Percentiles rank a stretch among this genome's conserved stretches.
phyloP scores from a whole-genome alignment of 768 basidiomycete species.

The Macrolepiota fuliginosa region DNA sequence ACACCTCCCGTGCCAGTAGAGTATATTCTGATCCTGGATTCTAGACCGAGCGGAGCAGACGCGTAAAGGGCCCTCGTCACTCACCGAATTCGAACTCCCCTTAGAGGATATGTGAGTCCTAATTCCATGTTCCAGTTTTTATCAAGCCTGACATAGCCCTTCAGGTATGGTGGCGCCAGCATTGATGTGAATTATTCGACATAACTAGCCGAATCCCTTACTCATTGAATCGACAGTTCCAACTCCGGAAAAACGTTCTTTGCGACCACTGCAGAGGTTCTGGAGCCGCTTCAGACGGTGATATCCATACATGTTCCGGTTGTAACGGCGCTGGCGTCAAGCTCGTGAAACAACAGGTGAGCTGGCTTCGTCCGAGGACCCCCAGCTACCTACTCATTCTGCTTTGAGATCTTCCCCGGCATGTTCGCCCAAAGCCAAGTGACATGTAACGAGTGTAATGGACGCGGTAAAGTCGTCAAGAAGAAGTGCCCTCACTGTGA shows the following conservation, averaged over 20 bases:
- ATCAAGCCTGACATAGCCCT: conserved; percentile 13
- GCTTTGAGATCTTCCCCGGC: conserved; percentile 77
- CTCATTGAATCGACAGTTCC: conserved; percentile 57
- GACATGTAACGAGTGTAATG: conserved; percentile 81
- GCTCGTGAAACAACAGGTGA: conserved; percentile 77
- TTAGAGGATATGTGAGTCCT: conserved; percentile 74
- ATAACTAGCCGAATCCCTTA: background rate
- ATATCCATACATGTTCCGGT: conserved; percentile 82
- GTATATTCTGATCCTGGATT: background rate
- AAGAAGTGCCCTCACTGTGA: conserved; percentile 79
- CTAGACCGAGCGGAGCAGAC: conserved; percentile 58
- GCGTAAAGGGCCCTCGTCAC: conserved; percentile 71
- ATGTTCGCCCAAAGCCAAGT: conserved; percentile 91
- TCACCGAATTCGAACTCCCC: conserved; percentile 83
- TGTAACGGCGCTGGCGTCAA: conserved; percentile 88
- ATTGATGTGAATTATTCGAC: conserved; percentile 63
- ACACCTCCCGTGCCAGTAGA: background rate
- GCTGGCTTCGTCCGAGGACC: background rate
- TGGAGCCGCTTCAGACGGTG: conserved; percentile 85
- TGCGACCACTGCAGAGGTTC: conserved; percentile 97
- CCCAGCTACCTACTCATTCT: background rate
- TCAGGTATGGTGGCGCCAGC: conserved; percentile 78
- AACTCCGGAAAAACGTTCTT: conserved; percentile 86
- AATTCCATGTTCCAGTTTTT: background rate
- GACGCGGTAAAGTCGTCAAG: conserved; percentile 77